Conservation (phyloP, 1,284 basidiomycete species). For the Austroboletus niveus region DNA sequence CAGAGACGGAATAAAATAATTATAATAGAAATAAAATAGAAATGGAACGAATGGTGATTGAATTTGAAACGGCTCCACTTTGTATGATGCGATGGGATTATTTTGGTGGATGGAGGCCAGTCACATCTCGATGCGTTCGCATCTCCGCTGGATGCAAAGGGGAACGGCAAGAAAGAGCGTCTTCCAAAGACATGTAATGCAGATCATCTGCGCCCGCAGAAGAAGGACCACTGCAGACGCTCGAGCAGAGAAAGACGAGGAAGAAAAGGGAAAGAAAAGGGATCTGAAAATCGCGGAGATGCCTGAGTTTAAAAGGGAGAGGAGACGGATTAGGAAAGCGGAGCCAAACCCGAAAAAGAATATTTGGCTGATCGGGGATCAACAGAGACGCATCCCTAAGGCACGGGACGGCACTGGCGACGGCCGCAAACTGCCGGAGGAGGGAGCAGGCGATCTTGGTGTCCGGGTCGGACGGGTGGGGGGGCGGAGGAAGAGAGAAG, state of each 20-base stretch:
- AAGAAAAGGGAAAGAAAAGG: conserved; percentile 9
- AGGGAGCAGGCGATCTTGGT: background rate
- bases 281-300: conserved; percentile 26
- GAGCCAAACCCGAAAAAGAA: conserved; percentile 33
- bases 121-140: background rate
- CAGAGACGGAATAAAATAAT: no score
- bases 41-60: background rate
- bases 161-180: no score
- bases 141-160: background rate
- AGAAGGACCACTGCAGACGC: no score
- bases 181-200: no score
- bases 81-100: conserved; percentile 1
- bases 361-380: conserved; percentile 37
- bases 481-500: conserved; percentile 4
- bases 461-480: conserved; percentile 2
- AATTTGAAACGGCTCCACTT: conserved; percentile 27
- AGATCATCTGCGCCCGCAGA: no score
- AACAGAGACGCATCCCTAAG: conserved; percentile 33
- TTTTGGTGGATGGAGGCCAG: background rate
- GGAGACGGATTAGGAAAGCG: conserved; percentile 21
- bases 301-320: conserved; percentile 22
- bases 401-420: conserved; percentile 26
- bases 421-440: conserved; percentile 32
- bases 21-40: background rate
- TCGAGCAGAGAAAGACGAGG: background rate